Base-by-base conservation (phyloP, 2,329 filamentous ascomycete genomes). In the Exophiala sideris region DNA sequence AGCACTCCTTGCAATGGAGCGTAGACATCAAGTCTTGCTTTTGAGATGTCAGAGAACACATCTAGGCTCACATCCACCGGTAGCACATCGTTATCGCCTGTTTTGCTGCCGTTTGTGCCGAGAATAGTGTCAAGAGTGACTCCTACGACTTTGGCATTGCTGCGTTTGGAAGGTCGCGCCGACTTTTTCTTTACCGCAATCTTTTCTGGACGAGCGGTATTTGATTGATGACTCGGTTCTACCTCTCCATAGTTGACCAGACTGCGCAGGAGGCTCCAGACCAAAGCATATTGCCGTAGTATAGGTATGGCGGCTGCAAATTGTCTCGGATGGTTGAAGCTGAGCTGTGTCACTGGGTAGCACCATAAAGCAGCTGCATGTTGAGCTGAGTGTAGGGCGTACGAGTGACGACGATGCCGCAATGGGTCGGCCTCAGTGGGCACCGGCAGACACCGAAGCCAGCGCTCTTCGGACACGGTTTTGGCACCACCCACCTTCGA, bases 51-150 rank as follows among this genome's bases (percentile, higher is more conserved):
- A 16, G 58, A 64, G 16, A 60, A 46, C 12, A 60, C 24, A 45
- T 64, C 62, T 7, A 64, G 42, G 21, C 36, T 58, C 34, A 64
- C 34, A 46, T 62, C 60, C 11, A 64, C 52, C 4, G 57, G 55
- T 16, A 62, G 48, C 7, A 45, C 35, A 3, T 60, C 44, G 11
- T 48, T 20, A 14, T 14, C 9, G 20, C n/a, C 33, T 24, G 29
- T 34, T 45, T 32, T 11, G 29, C 6, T 38, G 12, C 36, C 12
- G 9, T 47, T 50, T 34, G 34, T 34, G 52, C 60, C 59, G 20
- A 74, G 74, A 14, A 92, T 76, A 10, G 75, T 76, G 16, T 77
- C 72, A 54, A 84, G 80, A 65, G 88, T 86, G 0, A 75, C 73
- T 12, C 71, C 65, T 16, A 67, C 68, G 3, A 67, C 64, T 36